Conservation (phyloP, 225 moss, liverwort and hornwort genomes). For the Climacium dendroides region DNA sequence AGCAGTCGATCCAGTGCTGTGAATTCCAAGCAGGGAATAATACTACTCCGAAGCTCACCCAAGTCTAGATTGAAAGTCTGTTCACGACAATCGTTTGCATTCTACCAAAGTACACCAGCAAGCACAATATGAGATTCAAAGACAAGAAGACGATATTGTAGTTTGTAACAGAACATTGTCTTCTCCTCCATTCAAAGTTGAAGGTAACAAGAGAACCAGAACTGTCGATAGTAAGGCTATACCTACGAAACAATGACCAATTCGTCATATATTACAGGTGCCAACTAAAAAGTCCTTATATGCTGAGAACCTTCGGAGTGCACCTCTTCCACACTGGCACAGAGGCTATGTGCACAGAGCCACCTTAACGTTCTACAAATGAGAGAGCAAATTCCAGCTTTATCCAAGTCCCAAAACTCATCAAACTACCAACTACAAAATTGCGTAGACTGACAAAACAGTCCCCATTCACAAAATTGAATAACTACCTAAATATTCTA, state of each 20-base stretch:
- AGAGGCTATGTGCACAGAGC: constrained; percentile 29
- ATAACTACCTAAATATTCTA: constrained; percentile 37
- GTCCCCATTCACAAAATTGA: constrained; percentile 33
- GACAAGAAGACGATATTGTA: constrained; percentile 12
- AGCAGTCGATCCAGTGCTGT: neutral
- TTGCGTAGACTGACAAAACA: constrained; percentile 40
- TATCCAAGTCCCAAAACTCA: constrained; percentile 20
- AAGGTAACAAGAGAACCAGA: constrained; percentile 41
- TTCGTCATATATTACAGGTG: constrained; percentile 19
- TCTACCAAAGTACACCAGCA: constrained; percentile 31
- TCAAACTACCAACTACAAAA: constrained; percentile 30
- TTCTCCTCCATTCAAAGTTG: constrained; percentile 46
- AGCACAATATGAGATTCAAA: constrained; percentile 8
- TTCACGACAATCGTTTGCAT: neutral
- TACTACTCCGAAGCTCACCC: constrained; percentile 6
- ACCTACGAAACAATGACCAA: constrained; percentile 25
- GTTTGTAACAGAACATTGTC: constrained; percentile 24
- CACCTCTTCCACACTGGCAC: constrained; percentile 31
- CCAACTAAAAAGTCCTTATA: constrained; percentile 17
- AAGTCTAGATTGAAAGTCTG: neutral
- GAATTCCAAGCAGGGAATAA: neutral
- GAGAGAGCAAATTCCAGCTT: constrained; percentile 14
- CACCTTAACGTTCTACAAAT: constrained; percentile 10
- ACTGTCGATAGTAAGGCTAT: constrained; percentile 13
- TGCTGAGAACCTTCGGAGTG: constrained; percentile 13